Evolutionary conservation across 306 rosid genomes (phyloP).

Genomic region (Trifolium dubium): DNA sequence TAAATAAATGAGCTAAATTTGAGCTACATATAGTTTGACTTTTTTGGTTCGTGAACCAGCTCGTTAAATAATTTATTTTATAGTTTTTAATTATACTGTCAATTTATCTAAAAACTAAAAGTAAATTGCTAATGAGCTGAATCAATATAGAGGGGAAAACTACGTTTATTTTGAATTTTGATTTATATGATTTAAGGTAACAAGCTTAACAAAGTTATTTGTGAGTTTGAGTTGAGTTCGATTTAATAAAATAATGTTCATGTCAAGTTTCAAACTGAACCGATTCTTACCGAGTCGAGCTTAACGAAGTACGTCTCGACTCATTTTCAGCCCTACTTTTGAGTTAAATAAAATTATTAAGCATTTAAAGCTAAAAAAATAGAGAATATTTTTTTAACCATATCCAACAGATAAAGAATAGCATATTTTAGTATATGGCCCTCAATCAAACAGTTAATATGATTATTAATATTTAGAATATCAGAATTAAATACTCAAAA

Average conservation of each 20-base stretch:
- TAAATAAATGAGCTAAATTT: not conserved
- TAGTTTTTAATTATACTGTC: not conserved
- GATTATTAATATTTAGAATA: slow-evolving; percentile 27
- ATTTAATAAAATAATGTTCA: not conserved
- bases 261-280: not conserved
- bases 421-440: slow-evolving; percentile 28
- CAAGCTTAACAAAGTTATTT: not conserved
- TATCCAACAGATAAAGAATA: slow-evolving; percentile 29
- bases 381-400: slow-evolving; percentile 28
- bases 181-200: not conserved
- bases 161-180: not conserved
- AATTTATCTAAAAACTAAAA: slow-evolving; percentile 3
- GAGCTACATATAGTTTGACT: not conserved
- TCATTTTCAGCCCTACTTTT: not conserved
- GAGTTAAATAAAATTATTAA: not conserved
- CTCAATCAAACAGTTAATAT: slow-evolving; percentile 18
- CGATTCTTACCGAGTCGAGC: not conserved
- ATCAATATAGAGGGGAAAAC: not conserved
- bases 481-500: slow-evolving; percentile 32
- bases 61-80: not conserved
- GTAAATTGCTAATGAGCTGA: not conserved
- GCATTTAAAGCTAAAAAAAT: not conserved
- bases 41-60: too few relatives aligned
- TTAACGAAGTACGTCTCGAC: not conserved
- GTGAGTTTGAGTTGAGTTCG: too few relatives aligned